Conservation (phyloP, 1,284 basidiomycete species). For the Trichosporon ovoides region DNA sequence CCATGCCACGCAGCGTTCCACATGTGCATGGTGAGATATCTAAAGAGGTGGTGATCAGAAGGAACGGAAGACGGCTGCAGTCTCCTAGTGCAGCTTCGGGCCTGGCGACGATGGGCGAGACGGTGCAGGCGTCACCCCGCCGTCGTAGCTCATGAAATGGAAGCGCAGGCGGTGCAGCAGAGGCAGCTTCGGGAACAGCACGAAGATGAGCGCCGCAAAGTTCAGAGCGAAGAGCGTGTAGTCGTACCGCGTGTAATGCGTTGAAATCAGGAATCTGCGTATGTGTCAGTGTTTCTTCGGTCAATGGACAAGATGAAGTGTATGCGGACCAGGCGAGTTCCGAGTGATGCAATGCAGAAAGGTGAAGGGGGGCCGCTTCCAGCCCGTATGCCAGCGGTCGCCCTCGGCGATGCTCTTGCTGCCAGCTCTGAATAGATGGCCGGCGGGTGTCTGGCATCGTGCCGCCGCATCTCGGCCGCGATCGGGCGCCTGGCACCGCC, state of each 20-base stretch:
- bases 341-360: too few relatives aligned
- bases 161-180: constrained; percentile 49
- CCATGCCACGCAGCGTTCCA: background rate
- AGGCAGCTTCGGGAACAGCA: constrained; percentile 91
- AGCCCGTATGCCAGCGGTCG: too few relatives aligned
- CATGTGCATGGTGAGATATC: constrained; percentile 6
- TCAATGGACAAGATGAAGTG: background rate
- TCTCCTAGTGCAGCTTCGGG: constrained; percentile 3
- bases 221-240: constrained; percentile 90
- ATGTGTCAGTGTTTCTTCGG: constrained; percentile 7
- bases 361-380: too few relatives aligned
- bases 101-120: constrained; percentile 40
- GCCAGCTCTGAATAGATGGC: too few relatives aligned
- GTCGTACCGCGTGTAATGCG: constrained; percentile 95
- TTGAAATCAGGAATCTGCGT: constrained; percentile 85
- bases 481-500: background rate
- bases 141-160: constrained; percentile 40
- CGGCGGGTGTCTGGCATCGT: background rate
- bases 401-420: too few relatives aligned
- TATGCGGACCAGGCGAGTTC: background rate
- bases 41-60: constrained; percentile 13
- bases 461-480: background rate
- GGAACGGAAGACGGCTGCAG: background rate
- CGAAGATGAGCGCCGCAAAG: constrained; percentile 72
- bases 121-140: constrained; percentile 33